These are phyloP conservation scores for Malus hybrid DNA, from an alignment of 331 rosid species.

Conservation along the genomic window DNA sequence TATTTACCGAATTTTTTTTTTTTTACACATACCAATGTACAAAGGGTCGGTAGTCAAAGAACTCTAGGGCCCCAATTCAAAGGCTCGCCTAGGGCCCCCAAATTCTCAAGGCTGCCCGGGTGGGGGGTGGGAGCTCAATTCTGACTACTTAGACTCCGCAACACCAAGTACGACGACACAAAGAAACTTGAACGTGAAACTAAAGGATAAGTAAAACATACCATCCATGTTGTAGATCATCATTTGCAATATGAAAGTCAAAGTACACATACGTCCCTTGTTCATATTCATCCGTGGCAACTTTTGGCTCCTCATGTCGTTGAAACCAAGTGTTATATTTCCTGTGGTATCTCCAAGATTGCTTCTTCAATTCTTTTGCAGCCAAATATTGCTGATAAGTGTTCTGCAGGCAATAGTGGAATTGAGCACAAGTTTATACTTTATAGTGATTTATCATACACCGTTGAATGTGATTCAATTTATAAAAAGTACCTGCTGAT, in stretches of 20 bases:
- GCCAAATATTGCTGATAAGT: conserved; percentile 95
- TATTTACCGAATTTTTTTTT: too few relatives aligned
- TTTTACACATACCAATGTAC: too few relatives aligned
- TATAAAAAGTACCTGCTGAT: conserved; percentile 65
- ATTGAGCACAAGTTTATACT: conserved; percentile 12
- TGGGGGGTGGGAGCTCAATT: too few relatives aligned
- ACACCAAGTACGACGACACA: neutral
- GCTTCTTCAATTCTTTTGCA: conserved; percentile 96
- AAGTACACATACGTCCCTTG: conserved; percentile 93
- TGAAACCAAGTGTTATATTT: conserved; percentile 95
- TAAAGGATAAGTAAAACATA: conserved; percentile 21
- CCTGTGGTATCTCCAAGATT: conserved; percentile 98
- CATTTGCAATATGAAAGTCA: conserved; percentile 82
- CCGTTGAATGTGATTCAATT: neutral
- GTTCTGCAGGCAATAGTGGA: conserved; percentile 41
- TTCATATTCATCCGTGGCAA: conserved; percentile 94
- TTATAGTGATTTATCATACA: conserved; percentile 1
- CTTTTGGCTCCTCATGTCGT: conserved; percentile 95
- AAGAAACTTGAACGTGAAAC: conserved; percentile 3
- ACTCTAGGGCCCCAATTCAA: too few relatives aligned
- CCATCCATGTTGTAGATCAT: conserved; percentile 93
- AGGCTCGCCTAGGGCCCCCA: too few relatives aligned
- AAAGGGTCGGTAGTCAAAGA: too few relatives aligned
- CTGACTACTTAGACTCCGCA: neutral
- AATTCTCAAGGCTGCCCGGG: too few relatives aligned